Conservation (phyloP, 78 protist species). For the Dictyostelium purpureum region DNA sequence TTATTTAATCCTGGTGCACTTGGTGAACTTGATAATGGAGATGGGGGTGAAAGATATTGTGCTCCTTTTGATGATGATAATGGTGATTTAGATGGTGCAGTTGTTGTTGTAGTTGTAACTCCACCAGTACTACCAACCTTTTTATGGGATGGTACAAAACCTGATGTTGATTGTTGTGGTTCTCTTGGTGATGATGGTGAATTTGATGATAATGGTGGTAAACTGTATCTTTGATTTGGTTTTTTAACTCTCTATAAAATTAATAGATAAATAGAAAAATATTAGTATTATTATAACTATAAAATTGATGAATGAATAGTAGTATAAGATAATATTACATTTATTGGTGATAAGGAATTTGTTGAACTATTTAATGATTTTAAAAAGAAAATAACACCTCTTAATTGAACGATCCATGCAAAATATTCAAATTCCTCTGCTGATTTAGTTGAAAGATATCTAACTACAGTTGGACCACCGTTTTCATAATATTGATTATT, state of each 20-base stretch:
- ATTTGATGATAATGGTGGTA: conserved; percentile 22
- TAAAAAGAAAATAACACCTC: conserved; percentile 67
- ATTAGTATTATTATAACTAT: background rate
- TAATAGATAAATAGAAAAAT: background rate
- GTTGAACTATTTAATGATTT: conserved; percentile 28
- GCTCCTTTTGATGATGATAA: background rate
- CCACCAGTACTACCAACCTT: conserved; percentile 3
- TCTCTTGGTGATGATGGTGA: background rate
- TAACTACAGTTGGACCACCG: background rate
- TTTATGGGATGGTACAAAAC: conserved; percentile 20
- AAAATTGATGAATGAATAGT: no score
- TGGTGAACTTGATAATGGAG: background rate
- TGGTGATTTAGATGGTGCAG: background rate
- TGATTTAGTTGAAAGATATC: conserved; percentile 36
- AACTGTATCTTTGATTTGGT: conserved; percentile 25
- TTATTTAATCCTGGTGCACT: background rate
- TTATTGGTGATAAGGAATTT: conserved; percentile 11
- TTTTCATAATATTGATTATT: background rate
- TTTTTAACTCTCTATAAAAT: background rate
- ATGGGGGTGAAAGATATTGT: background rate
- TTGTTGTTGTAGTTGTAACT: background rate
- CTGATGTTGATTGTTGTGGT: background rate
- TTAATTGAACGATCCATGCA: conserved; percentile 71
- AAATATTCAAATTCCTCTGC: conserved; percentile 71
- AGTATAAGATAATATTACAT: background rate